Evolutionary conservation across 306 rosid species (phyloP).

Genomic region (Quercus berberidifolia): DNA sequence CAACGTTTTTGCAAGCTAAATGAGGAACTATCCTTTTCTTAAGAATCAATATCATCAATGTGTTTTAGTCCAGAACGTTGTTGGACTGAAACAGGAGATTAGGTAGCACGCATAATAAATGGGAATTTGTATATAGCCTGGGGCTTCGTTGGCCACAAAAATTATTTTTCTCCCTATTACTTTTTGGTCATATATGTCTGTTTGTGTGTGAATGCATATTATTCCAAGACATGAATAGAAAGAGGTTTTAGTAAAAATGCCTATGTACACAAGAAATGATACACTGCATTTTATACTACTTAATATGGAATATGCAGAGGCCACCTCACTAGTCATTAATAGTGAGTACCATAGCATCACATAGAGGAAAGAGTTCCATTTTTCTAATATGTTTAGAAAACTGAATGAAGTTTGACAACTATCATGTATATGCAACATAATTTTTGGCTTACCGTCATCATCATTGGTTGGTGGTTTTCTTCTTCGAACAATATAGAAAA

Average conservation of each 20-base stretch:
- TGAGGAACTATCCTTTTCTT: not conserved
- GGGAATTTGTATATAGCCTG: not conserved
- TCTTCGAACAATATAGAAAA: too few species aligned
- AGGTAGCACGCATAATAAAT: not conserved
- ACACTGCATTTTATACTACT: not conserved
- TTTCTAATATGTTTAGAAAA: not conserved
- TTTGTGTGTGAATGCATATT: not conserved
- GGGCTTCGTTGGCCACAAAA: not conserved
- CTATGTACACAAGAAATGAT: not conserved
- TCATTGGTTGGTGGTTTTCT: too few species aligned
- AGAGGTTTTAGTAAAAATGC: not conserved
- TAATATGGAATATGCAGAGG: not conserved
- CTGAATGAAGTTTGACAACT: not conserved
- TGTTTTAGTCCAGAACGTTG: not conserved
- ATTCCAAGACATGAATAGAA: not conserved
- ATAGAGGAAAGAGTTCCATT: not conserved
- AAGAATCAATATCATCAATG: not conserved
- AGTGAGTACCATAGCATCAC: too few species aligned
- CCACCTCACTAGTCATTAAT: too few species aligned
- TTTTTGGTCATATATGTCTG: not conserved
- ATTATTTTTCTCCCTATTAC: not conserved
- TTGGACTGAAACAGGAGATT: not conserved
- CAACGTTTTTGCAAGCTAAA: not conserved
- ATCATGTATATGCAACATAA: not conserved
- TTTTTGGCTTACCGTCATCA: too few species aligned